Evolutionary conservation across 495 filamentous ascomycete genomes (phyloP), one percentile per base, ranked within the genome.

Genomic region (Aspergillus wentii): DNA sequence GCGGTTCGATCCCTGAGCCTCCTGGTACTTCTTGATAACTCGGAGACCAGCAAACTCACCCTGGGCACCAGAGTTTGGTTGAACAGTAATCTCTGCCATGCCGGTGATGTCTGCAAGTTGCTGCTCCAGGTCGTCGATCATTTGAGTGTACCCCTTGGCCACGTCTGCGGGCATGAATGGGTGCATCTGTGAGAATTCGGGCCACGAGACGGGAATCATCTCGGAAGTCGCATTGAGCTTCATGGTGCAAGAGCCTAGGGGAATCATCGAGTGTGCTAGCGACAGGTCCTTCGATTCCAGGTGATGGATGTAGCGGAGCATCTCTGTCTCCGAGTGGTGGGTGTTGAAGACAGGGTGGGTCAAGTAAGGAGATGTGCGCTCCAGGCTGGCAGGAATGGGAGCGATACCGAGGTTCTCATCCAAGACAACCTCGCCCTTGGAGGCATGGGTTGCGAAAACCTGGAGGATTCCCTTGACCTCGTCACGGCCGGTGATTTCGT

Each of bases 181-280:
- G 62, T 98, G 92, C 18, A 97, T 78, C 32, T 83, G 79, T 30
- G 87, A 77, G 62, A 95, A 91, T 51, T 89, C 82, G 8, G 83
- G 83, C 71, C 81, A 86, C 1, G 88, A 89, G 39, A 96, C 71
- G 14, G 92, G 86, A 8, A 86, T 76, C 86, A 94, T 97, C 60
- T 97, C 91, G 11, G 86, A 85, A 21, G 91, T 94, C 40, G 86
- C 88, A 55, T 98, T 98, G 29, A 98, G 81, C 74, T 98, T 98
- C 92, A 98, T 98, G 16, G 92, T 98, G 72, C 92, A 98, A 13
- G 94, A 97, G 18, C 92, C 92, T n/a, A 98, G 78, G 5, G 92
- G 90, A 46, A 98, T 98, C 92, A 98, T 98, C 8, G 94, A 97
- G 68, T 97, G 94, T 5, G 85, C 85, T 26, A 97, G 72, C 13